Evolutionary conservation across 441 rosid genomes (phyloP).

Genomic region (Euphorbia schlechtendalii): DNA sequence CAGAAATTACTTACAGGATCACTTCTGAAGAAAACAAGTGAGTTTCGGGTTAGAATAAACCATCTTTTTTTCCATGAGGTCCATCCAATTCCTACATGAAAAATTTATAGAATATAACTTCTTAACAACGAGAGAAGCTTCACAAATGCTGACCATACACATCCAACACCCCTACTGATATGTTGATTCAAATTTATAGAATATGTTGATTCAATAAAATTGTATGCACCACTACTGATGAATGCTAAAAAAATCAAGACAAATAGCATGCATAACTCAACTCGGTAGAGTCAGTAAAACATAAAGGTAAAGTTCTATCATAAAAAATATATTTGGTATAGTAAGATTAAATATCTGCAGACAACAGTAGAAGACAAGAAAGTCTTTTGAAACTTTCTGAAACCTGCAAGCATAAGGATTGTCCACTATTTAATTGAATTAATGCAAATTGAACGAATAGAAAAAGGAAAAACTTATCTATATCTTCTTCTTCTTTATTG

Average conservation of each 20-base stretch:
- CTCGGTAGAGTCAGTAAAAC: background rate
- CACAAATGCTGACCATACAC: background rate
- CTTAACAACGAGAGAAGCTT: background rate
- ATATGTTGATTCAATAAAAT: no score
- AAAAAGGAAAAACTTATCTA: background rate
- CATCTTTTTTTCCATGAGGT: constrained; percentile 98
- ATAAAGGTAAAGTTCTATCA: no score
- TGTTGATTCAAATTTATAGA: no score
- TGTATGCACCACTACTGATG: background rate
- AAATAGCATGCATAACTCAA: background rate
- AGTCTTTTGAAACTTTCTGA: background rate
- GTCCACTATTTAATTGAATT: background rate
- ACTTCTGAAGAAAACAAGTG: constrained; percentile 94
- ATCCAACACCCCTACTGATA: background rate
- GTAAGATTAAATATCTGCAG: background rate
- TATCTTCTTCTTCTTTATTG: background rate
- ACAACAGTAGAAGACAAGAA: background rate
- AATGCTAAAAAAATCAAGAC: background rate
- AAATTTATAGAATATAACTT: constrained; percentile 6
- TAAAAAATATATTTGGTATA: background rate
- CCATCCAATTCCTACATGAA: constrained; percentile 86
- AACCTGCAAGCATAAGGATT: background rate
- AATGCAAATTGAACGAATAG: background rate
- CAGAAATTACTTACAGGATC: constrained; percentile 72
- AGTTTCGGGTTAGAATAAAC: constrained; percentile 91